A percentile compares a stretch with the other conserved stretches of the same genome.
These are phyloP conservation scores for Bruguiera parviflora DNA, from an alignment of 345 rosid genomes.

Conservation along the genomic window DNA sequence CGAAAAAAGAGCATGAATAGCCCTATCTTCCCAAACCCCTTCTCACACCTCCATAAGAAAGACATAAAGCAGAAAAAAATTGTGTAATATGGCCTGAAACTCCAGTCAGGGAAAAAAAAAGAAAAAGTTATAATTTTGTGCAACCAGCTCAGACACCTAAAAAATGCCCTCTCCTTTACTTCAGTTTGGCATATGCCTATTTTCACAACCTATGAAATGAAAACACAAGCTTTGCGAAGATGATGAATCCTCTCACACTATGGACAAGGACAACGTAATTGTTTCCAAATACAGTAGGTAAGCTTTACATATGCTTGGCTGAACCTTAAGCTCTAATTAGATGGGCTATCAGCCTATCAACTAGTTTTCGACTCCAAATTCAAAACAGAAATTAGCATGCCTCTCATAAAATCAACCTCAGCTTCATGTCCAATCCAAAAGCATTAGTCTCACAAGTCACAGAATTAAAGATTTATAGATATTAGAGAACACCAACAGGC, in stretches of 20 bases:
- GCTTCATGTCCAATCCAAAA: no score
- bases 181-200: background rate
- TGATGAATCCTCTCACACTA: background rate
- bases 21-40: background rate
- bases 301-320: background rate
- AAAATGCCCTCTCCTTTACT: background rate
- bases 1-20: background rate
- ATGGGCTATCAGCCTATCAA: no score
- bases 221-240: background rate
- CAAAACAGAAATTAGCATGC: background rate
- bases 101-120: background rate
- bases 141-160: background rate
- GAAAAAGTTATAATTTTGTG: background rate
- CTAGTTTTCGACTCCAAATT: background rate
- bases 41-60: background rate
- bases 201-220: background rate
- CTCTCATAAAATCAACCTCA: no score
- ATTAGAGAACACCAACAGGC: no score
- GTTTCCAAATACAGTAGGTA: background rate
- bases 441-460: background rate
- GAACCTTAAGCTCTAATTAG: background rate
- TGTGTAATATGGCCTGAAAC: background rate
- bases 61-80: background rate
- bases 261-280: background rate
- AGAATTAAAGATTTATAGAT: background rate